A percentile compares a stretch with the other conserved stretches of the same genome.
These are phyloP conservation scores for Fusarium tanahbumbuense DNA, from an alignment of 2,329 filamentous ascomycete species.

Conservation along the genomic window DNA sequence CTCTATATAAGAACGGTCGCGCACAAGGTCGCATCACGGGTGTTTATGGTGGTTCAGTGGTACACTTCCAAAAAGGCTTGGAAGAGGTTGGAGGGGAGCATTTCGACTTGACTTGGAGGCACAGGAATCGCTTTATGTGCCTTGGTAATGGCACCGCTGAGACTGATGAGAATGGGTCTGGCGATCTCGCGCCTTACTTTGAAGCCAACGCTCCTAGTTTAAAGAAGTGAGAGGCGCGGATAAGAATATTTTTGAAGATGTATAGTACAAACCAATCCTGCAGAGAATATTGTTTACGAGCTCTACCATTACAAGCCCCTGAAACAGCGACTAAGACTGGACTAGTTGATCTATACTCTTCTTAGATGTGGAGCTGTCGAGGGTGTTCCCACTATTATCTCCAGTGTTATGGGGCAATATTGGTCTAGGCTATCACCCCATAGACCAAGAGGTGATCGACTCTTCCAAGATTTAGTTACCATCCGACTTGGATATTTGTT, in stretches of 20 bases:
- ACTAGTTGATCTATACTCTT: neutral
- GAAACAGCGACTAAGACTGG: neutral
- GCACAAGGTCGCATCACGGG: neutral
- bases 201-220: neutral
- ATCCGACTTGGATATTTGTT: too few relatives aligned
- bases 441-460: too few relatives aligned
- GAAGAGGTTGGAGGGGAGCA: slow-evolving; percentile 16
- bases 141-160: slow-evolving; percentile 6
- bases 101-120: neutral
- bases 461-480: too few relatives aligned
- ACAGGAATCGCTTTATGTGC: slow-evolving; percentile 3
- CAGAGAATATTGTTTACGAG: neutral
- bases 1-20: slow-evolving; percentile 6
- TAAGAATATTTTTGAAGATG: neutral
- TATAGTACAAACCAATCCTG: neutral
- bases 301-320: neutral
- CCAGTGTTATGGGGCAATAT: too few relatives aligned
- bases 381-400: neutral
- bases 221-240: neutral
- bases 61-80: neutral
- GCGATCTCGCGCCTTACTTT: slow-evolving; percentile 7
- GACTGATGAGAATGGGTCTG: neutral
- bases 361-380: too few relatives aligned
- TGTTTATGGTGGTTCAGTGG: slow-evolving; percentile 5
- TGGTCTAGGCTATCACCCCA: too few relatives aligned